Evolutionary conservation across 164 flowering plant genomes (phyloP), one percentile per base, ranked within the genome.

Genomic region (Liriodendron chinense): DNA sequence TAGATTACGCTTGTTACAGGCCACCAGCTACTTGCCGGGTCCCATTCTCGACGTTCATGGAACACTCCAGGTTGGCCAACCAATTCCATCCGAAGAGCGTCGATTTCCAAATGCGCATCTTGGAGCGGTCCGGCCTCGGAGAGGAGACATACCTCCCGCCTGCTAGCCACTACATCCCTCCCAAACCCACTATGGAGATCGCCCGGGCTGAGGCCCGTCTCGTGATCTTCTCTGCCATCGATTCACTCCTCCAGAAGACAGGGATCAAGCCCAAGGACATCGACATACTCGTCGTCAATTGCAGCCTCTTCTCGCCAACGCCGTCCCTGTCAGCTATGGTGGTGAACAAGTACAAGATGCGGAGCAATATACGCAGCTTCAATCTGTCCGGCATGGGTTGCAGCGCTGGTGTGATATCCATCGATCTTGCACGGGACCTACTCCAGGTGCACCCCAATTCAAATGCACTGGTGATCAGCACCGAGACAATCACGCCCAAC

Each of bases 1-100:
- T 77, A n/a, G 76, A 86, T 63, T 86, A 83, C 75, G 61, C 86
- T 7, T 80, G 84, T 49, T 85, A 74, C 62, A 72, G 57, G 56
- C 79, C 76, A 18, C 75, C 75, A 24, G 59, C 43, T 2, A 65
- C 79, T 9, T 77, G 75, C 68, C 56, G 79, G 47, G 79, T 77
- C 5, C 79, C 79, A 18, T 72, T 72, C 72, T 43, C 72, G 24
- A 66, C 72, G 4, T 77, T 72, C 68, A 72, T 72, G 72, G 79
- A 77, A 68, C 79, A 77, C 68, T 59, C 47, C 14, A 43, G 67
- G 6, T 13, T 77, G 47, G 7, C 68, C 28, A 57, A 66, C 57
- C 28, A 21, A 26, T 65, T 64, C 56, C 76, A 77, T 47, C 22
- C 63, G 8, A 68, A 77, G 72, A 67, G 76, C 68, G 71, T 77